Base-by-base conservation (phyloP, 2,329 filamentous ascomycete species). In the Xylariaceae sp. region DNA sequence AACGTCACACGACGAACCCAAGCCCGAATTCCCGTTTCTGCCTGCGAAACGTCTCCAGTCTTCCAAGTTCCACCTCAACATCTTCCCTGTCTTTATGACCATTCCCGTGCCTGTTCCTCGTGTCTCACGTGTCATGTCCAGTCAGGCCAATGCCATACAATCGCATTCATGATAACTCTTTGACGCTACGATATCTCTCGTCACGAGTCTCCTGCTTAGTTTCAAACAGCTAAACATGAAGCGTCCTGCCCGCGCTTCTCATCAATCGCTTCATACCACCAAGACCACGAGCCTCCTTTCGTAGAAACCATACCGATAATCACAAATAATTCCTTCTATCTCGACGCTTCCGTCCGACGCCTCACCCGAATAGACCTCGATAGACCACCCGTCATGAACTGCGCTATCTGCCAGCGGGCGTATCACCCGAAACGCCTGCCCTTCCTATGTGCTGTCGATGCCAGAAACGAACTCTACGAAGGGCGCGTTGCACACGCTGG, bases 391-490 rank as follows among this genome's bases (percentile, higher is more conserved):
- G 73, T 67, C 56, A 88, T 89, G 84, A 81, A 81, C 67, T 90
- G 87, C 74, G 79, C 84, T 68, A 80, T 88, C 69, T 90, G 87
- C 70, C 73, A 75, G 69, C 75, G 80, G 65, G 69, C 73, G 65
- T 74, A 81, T 70, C 76, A 80, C 60, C 64, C 76, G n/a, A 73
- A 76, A 60, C 79, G 75, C 65, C 70, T 84, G 52, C 82, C 82
- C 9, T 87, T 88, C 64, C 75, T 88, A 63, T 91, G 87, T 68
- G 74, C 80, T 30, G 80, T 86, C 47, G 88, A 89, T 72, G 85
- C 84, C 46, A 80, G 86, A 50, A 89, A 86, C 64, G 73, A 74
- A 50, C 75, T 89, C 32, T 90, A 90, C 68, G 79, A 82, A 37
- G 71, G 76, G 29, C 84, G 87, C 46, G 68, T 89, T 56, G 79